Percentiles rank a stretch among this genome's conserved stretches.
phyloP scores from a whole-genome alignment of 805 yeast species.

The Yarrowia sp. region DNA sequence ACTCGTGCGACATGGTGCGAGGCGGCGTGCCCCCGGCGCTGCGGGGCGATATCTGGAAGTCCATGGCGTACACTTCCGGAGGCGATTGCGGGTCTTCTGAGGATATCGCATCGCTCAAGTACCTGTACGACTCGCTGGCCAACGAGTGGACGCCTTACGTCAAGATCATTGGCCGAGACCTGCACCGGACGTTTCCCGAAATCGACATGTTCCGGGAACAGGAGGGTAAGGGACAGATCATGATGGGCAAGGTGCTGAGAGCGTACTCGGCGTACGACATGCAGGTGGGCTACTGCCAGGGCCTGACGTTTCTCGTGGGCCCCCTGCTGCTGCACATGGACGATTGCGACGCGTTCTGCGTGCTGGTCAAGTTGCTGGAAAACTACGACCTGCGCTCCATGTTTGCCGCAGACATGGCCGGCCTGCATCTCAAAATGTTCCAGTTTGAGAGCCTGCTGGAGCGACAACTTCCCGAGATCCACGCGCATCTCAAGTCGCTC shows the following conservation, averaged over 20 bases:
- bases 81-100: slow-evolving; percentile 16
- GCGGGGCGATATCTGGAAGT: slow-evolving; percentile 41
- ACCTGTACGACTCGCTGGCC: slow-evolving; percentile 42
- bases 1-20: slow-evolving; percentile 37
- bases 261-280: slow-evolving; percentile 64
- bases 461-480: slow-evolving; percentile 44
- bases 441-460: slow-evolving; percentile 51
- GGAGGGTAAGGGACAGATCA: slow-evolving; percentile 44
- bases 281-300: slow-evolving; percentile 69
- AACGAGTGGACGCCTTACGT: slow-evolving; percentile 46
- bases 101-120: slow-evolving; percentile 31
- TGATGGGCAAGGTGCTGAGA: slow-evolving; percentile 54
- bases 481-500: slow-evolving; percentile 45
- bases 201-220: slow-evolving; percentile 48
- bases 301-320: slow-evolving; percentile 61
- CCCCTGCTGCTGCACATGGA: slow-evolving; percentile 50
- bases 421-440: slow-evolving; percentile 51
- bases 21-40: slow-evolving; percentile 41
- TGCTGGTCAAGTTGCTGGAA: slow-evolving; percentile 57
- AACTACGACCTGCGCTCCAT: slow-evolving; percentile 54
- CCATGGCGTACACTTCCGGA: slow-evolving; percentile 33
- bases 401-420: slow-evolving; percentile 54
- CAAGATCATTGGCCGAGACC: slow-evolving; percentile 53
- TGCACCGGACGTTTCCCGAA: slow-evolving; percentile 59
- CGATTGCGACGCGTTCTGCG: slow-evolving; percentile 48